Percentiles rank a stretch among this genome's conserved stretches.
Conservation (phyloP, 768 basidiomycete species). For the Tephrocybe sp. region DNA sequence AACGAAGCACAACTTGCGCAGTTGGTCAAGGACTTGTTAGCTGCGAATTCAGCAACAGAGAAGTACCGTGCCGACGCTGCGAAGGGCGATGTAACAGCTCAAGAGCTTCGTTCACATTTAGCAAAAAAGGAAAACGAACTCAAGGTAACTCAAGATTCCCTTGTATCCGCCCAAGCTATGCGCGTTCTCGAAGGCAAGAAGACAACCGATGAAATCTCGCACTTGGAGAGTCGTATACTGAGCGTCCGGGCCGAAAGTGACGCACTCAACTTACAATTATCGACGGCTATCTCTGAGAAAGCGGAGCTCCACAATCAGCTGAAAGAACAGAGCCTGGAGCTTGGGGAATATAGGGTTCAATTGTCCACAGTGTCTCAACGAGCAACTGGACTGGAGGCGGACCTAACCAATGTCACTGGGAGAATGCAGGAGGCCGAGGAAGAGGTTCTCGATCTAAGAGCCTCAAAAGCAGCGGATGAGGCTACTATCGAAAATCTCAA, state of each 20-base stretch:
- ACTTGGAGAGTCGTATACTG: slow-evolving; percentile 8
- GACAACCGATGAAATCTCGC: slow-evolving; percentile 10
- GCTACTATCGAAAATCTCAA: slow-evolving; percentile 34
- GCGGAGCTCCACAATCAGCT: slow-evolving; percentile 14
- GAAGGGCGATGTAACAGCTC: slow-evolving; percentile 1
- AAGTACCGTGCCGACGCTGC: slow-evolving; percentile 10
- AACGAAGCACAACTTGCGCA: slow-evolving; percentile 16
- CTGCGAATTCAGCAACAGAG: slow-evolving; percentile 10
- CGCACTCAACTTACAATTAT: background rate
- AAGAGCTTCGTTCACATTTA: slow-evolving; percentile 14
- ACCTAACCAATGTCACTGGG: slow-evolving; percentile 17
- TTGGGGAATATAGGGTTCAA: slow-evolving; percentile 14
- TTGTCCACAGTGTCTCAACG: slow-evolving; percentile 19
- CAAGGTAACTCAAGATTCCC: slow-evolving; percentile 9
- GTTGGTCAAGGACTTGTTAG: slow-evolving; percentile 8
- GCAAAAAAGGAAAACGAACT: slow-evolving; percentile 7
- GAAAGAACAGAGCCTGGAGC: slow-evolving; percentile 11
- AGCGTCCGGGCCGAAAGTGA: slow-evolving; percentile 2
- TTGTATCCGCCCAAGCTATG: slow-evolving; percentile 10
- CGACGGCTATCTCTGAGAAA: background rate
- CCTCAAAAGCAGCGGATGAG: slow-evolving; percentile 34
- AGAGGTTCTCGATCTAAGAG: slow-evolving; percentile 29
- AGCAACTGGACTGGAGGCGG: slow-evolving; percentile 16
- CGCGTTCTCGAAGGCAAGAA: slow-evolving; percentile 14
- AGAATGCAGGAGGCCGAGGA: slow-evolving; percentile 29